These are phyloP conservation scores for Solidago caesia DNA, from an alignment of 129 eudicot species.

Conservation along the genomic window DNA sequence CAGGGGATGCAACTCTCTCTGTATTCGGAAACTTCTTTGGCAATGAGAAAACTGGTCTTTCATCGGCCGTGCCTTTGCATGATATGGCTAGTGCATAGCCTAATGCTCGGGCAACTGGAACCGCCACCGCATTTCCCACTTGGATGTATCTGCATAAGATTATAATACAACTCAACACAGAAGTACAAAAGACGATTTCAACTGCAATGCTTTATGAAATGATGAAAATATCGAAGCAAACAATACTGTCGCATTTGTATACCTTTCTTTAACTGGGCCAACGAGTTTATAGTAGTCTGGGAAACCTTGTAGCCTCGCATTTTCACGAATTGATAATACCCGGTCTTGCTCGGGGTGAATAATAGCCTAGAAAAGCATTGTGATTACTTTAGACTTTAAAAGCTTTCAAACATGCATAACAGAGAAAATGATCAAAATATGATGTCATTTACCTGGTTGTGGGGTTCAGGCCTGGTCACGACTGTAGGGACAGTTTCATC, in stretches of 20 bases:
- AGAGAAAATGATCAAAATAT: neutral
- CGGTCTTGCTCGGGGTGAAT: slow-evolving; percentile 68
- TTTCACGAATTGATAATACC: slow-evolving; percentile 63
- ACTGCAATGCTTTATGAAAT: too few species aligned
- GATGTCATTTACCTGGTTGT: slow-evolving; percentile 55
- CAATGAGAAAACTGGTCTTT: slow-evolving; percentile 35
- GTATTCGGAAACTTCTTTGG: slow-evolving; percentile 44
- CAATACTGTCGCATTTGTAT: neutral
- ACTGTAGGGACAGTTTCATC: slow-evolving; percentile 90
- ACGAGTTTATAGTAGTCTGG: slow-evolving; percentile 63
- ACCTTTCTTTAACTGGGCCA: slow-evolving; percentile 82
- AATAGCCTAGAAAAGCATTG: slow-evolving; percentile 37
- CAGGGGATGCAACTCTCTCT: slow-evolving; percentile 15
- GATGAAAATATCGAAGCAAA: too few species aligned
- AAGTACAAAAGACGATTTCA: neutral
- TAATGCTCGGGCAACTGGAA: slow-evolving; percentile 74
- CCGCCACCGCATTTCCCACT: slow-evolving; percentile 85
- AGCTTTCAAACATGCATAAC: neutral
- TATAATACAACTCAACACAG: neutral
- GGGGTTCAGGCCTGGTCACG: slow-evolving; percentile 83
- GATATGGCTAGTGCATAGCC: slow-evolving; percentile 65
- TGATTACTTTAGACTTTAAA: neutral
- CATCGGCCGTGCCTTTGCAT: slow-evolving; percentile 30
- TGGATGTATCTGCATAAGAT: slow-evolving; percentile 52
- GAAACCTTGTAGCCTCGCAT: slow-evolving; percentile 81